phyloP scores from a whole-genome alignment of 108 stramenopile species.

The Skeletonema menzelii region DNA sequence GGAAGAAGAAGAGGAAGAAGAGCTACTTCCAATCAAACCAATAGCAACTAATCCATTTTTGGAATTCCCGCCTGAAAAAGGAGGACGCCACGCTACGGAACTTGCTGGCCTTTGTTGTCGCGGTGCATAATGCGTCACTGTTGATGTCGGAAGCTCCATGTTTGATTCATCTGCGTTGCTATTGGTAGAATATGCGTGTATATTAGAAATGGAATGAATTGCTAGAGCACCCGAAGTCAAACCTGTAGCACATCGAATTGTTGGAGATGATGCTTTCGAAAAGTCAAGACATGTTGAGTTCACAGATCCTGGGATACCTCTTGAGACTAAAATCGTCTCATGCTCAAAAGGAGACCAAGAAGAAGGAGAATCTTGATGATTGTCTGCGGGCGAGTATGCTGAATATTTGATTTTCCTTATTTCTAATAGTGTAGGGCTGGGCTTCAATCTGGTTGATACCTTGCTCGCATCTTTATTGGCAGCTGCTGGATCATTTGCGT shows the following conservation, averaged over 20 bases:
- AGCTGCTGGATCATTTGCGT: not conserved
- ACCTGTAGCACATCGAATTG: conserved; percentile 63
- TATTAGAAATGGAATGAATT: conserved; percentile 59
- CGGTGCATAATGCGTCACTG: conserved; percentile 67
- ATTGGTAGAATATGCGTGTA: not conserved
- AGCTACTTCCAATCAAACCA: conserved; percentile 51
- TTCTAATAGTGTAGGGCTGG: conserved; percentile 37
- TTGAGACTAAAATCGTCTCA: conserved; percentile 45
- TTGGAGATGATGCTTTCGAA: not conserved
- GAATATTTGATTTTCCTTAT: conserved; percentile 25
- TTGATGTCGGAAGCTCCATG: conserved; percentile 24
- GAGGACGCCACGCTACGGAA: conserved; percentile 67
- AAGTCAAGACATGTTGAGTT: conserved; percentile 68
- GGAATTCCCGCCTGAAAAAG: not conserved
- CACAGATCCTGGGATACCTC: conserved; percentile 62
- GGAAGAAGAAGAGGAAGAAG: not conserved
- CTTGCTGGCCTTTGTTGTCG: conserved; percentile 72
- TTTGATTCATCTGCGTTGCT: conserved; percentile 8
- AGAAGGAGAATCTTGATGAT: not conserved
- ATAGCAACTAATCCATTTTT: conserved; percentile 58
- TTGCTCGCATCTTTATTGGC: not conserved
- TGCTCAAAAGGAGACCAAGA: conserved; percentile 9
- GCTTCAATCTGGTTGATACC: conserved; percentile 14
- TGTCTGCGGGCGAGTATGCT: not conserved
- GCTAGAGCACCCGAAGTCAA: conserved; percentile 72